Conservation (phyloP, 1,284 basidiomycete genomes). For the Inonotus obliquus region DNA sequence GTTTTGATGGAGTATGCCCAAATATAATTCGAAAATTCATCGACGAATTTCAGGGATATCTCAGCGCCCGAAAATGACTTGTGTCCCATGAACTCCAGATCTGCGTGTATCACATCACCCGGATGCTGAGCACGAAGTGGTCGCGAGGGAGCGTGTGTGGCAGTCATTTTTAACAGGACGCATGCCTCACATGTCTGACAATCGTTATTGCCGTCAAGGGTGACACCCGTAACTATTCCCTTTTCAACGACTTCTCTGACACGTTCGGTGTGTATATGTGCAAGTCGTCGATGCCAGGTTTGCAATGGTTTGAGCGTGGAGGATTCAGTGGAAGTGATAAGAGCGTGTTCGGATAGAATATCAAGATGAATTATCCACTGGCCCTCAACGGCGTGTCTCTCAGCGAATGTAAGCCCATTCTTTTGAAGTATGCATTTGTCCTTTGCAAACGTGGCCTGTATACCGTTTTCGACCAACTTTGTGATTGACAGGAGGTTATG, state of each 20-base stretch:
- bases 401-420: neutral
- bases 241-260: neutral
- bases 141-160: neutral
- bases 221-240: neutral
- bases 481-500: too few species aligned
- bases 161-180: neutral
- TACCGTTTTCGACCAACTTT: too few species aligned
- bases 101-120: neutral
- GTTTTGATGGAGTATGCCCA: neutral
- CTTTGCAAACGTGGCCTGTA: too few species aligned
- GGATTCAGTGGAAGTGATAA: neutral
- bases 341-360: neutral
- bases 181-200: neutral
- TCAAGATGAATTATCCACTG: neutral
- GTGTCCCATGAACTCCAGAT: slow-evolving; percentile 5
- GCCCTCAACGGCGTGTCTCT: neutral
- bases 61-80: neutral
- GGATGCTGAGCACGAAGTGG: neutral
- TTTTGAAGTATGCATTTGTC: too few species aligned
- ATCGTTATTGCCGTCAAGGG: neutral
- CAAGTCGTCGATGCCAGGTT: slow-evolving; percentile 1
- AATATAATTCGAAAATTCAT: neutral
- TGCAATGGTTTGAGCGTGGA: neutral
- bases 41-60: neutral
- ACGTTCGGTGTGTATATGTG: neutral